phyloP scores from a whole-genome alignment of 352 stramenopile species.

The Phytopythium chamaehyphon region DNA sequence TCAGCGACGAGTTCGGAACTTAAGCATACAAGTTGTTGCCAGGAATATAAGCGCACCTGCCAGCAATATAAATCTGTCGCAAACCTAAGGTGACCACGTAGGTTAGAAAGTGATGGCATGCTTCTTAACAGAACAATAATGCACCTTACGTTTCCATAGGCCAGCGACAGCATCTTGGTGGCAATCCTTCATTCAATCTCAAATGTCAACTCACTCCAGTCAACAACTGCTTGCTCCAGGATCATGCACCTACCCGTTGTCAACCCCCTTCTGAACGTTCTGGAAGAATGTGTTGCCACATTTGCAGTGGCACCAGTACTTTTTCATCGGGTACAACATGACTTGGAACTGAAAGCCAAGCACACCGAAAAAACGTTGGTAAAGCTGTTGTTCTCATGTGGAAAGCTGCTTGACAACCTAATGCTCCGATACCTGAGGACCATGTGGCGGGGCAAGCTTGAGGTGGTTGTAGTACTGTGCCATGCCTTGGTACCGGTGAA shows the following conservation, averaged over 20 bases:
- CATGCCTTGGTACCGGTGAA: slow-evolving; percentile 28
- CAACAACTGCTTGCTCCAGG: background rate
- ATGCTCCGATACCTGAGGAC: slow-evolving; percentile 62
- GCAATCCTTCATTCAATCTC: slow-evolving; percentile 48
- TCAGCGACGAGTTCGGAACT: no score
- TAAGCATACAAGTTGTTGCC: slow-evolving; percentile 6
- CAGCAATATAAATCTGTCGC: slow-evolving; percentile 79
- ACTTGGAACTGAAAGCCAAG: slow-evolving; percentile 66
- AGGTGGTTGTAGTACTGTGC: slow-evolving; percentile 49
- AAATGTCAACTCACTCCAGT: background rate
- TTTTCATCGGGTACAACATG: slow-evolving; percentile 84
- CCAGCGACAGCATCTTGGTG: slow-evolving; percentile 82
- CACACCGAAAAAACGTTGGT: background rate
- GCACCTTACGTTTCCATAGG: slow-evolving; percentile 70
- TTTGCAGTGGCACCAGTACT: slow-evolving; percentile 67
- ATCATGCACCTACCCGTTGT: slow-evolving; percentile 63
- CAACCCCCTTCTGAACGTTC: slow-evolving; percentile 82
- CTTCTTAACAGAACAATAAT: no score
- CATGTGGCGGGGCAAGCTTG: slow-evolving; percentile 66
- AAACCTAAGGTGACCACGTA: slow-evolving; percentile 58
- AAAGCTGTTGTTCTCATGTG: background rate
- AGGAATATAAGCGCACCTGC: slow-evolving; percentile 35
- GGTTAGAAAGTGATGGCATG: no score
- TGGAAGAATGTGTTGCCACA: slow-evolving; percentile 69
- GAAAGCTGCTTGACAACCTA: background rate